Percentiles rank a stretch among this genome's conserved stretches.
Conservation (phyloP, 441 rosid species). For the Erodium trifolium region DNA sequence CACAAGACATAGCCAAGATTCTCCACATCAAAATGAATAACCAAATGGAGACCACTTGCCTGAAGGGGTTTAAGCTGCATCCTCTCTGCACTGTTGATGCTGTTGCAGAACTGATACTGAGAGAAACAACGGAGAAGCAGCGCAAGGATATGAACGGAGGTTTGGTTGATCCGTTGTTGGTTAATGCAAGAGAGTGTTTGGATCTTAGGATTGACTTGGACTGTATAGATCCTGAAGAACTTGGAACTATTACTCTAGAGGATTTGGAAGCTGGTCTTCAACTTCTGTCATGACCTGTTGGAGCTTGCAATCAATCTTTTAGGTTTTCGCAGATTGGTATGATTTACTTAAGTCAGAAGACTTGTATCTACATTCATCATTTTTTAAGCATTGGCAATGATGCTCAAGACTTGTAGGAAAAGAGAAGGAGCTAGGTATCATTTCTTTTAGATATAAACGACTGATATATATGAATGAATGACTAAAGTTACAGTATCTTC, state of each 20-base stretch:
- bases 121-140: conserved; percentile 67
- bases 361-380: too few relatives aligned
- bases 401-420: neutral
- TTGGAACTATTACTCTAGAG: conserved; percentile 54
- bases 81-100: conserved; percentile 52
- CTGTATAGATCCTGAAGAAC: conserved; percentile 42
- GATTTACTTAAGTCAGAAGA: too few relatives aligned
- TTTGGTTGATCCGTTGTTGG: conserved; percentile 65
- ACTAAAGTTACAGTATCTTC: too few relatives aligned
- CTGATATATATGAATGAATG: neutral
- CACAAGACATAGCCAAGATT: conserved; percentile 65
- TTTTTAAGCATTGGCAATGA: neutral
- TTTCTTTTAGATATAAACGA: neutral
- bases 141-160: conserved; percentile 64
- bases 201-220: conserved; percentile 75
- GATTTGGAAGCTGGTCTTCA: conserved; percentile 65
- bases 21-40: conserved; percentile 74
- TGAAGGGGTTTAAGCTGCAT: conserved; percentile 67
- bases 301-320: too few relatives aligned
- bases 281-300: conserved; percentile 30
- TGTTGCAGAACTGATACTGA: conserved; percentile 47
- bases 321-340: too few relatives aligned
- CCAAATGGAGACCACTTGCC: conserved; percentile 44
- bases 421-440: neutral
- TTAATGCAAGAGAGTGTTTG: conserved; percentile 79